Evolutionary conservation across 495 filamentous ascomycete species (phyloP).

Genomic region (Tirmania nivea): DNA sequence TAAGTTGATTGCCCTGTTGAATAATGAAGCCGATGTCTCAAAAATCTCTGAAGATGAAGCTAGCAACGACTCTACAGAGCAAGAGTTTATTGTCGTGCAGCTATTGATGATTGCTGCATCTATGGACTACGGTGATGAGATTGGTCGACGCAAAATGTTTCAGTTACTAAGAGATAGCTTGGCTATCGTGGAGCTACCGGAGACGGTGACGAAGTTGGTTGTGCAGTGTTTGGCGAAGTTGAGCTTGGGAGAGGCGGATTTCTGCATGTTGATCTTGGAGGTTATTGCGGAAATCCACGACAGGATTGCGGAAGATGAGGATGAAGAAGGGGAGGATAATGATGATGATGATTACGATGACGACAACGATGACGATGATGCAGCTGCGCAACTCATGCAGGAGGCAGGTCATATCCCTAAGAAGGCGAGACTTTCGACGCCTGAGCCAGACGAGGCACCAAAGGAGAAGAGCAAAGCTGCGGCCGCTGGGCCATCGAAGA

Average conservation of each 20-base stretch:
- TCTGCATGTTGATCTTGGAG: constrained; percentile 80
- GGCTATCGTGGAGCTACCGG: constrained; percentile 66
- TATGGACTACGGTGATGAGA: constrained; percentile 86
- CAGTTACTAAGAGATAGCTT: constrained; percentile 63
- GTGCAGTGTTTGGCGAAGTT: constrained; percentile 63
- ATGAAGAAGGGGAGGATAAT: constrained; percentile 29
- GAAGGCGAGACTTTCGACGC: constrained; percentile 22
- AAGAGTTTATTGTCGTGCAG: constrained; percentile 89
- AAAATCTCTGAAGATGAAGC: constrained; percentile 53
- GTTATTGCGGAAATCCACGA: constrained; percentile 92
- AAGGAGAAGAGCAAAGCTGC: not conserved
- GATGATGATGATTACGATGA: constrained; percentile 64
- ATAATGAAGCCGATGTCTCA: constrained; percentile 29
- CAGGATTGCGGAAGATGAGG: constrained; percentile 44
- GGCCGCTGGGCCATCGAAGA: constrained; percentile 2
- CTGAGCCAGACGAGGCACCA: not conserved
- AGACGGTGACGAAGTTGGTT: constrained; percentile 75
- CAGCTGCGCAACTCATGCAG: not conserved
- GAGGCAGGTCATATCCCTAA: constrained; percentile 10
- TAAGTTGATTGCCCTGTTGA: constrained; percentile 47
- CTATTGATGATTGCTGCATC: constrained; percentile 78
- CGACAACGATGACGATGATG: constrained; percentile 51
- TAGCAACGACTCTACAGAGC: constrained; percentile 24
- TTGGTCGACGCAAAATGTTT: constrained; percentile 88
- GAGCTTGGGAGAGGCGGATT: constrained; percentile 65